These are phyloP conservation scores for Fusarium oligoseptatum DNA, from an alignment of 2,329 filamentous ascomycete genomes.

Conservation along the genomic window DNA sequence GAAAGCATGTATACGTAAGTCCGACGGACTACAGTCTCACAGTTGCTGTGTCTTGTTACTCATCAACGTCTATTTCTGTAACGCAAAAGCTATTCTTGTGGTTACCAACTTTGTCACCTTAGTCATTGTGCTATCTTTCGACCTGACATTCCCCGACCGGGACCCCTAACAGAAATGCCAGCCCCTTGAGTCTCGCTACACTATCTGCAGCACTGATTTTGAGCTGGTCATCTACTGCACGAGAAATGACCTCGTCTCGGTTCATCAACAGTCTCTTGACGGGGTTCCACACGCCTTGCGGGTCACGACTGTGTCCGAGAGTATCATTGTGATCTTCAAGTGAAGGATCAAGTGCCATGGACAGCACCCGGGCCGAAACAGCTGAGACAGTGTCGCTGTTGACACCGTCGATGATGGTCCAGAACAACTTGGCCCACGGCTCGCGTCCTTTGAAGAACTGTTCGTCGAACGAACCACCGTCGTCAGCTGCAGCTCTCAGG, in stretches of 20 bases:
- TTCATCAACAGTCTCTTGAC: slow-evolving; percentile 24
- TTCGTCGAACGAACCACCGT: slow-evolving; percentile 41
- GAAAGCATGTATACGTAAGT: slow-evolving; percentile 7
- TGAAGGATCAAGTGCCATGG: neutral
- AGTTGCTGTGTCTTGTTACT: neutral
- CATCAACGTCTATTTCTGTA: neutral
- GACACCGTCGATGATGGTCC: slow-evolving; percentile 32
- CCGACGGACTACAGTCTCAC: neutral
- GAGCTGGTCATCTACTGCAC: slow-evolving; percentile 30
- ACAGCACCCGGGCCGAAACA: slow-evolving; percentile 3
- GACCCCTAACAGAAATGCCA: slow-evolving; percentile 41
- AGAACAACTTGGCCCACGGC: slow-evolving; percentile 47
- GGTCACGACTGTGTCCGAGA: neutral
- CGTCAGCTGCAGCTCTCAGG: slow-evolving; percentile 40
- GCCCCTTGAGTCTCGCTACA: slow-evolving; percentile 41
- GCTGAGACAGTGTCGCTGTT: slow-evolving; percentile 11
- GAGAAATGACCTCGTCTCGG: slow-evolving; percentile 17
- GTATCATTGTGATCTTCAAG: neutral
- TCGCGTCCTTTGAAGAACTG: slow-evolving; percentile 42
- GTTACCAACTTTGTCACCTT: neutral
- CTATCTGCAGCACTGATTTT: slow-evolving; percentile 42
- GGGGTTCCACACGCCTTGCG: slow-evolving; percentile 8
- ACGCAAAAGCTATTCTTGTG: neutral
- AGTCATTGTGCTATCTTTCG: neutral
- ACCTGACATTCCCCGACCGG: slow-evolving; percentile 23